phyloP scores from a whole-genome alignment of 2,329 filamentous ascomycete genomes.

The Rutstroemia sp. region DNA sequence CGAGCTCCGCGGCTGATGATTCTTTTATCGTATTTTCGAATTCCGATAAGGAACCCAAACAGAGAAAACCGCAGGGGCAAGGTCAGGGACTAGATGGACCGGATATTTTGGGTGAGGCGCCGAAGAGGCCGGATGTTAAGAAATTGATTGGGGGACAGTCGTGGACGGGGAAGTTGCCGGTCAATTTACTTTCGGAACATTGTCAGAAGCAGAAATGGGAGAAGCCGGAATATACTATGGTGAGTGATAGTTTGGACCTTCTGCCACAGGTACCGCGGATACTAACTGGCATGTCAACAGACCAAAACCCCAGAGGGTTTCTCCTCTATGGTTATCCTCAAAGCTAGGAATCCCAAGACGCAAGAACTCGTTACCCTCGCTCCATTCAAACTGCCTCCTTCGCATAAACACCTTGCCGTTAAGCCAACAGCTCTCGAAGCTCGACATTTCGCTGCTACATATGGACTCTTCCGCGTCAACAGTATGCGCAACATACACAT shows the following conservation, averaged over 20 bases:
- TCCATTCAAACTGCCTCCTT: conserved; percentile 71
- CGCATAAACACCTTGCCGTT: conserved; percentile 66
- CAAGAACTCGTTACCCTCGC: conserved; percentile 67
- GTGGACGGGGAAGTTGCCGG: conserved; percentile 95
- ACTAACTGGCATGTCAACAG: conserved; percentile 27
- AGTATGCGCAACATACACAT: conserved; percentile 96
- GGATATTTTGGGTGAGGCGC: conserved; percentile 25
- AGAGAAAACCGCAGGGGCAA: conserved; percentile 20
- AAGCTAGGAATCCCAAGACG: conserved; percentile 71
- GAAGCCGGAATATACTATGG: conserved; percentile 83
- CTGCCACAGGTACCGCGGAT: background rate
- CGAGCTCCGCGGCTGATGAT: conserved; percentile 34
- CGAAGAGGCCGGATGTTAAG: conserved; percentile 51
- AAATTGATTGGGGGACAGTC: conserved; percentile 89
- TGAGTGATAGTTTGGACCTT: conserved; percentile 30
- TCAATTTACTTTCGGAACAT: conserved; percentile 88
- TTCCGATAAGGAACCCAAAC: conserved; percentile 43
- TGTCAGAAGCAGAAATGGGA: conserved; percentile 96
- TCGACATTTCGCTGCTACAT: conserved; percentile 86
- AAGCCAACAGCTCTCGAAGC: conserved; percentile 82
- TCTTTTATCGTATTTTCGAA: conserved; percentile 52
- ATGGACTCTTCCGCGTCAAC: conserved; percentile 82
- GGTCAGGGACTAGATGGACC: conserved; percentile 20
- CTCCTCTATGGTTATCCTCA: conserved; percentile 75
- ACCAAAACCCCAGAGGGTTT: conserved; percentile 66